These are phyloP conservation scores for Albizia julibrissin DNA, from an alignment of 306 rosid species.

Conservation along the genomic window DNA sequence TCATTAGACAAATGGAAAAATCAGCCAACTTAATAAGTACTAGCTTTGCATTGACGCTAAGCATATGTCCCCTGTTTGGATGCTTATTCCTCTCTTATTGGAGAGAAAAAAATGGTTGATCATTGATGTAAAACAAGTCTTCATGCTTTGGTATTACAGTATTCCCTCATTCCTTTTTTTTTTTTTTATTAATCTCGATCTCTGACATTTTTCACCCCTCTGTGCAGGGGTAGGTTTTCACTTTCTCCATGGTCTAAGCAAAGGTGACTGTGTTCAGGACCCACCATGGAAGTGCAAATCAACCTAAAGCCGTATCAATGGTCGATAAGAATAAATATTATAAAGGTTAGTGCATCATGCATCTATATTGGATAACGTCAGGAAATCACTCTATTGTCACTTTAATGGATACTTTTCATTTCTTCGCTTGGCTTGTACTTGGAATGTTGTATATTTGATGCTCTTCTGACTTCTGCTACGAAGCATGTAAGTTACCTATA, in stretches of 20 bases:
- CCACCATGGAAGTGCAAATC: conserved; percentile 21
- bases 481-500: background rate
- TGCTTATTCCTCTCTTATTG: background rate
- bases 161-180: background rate
- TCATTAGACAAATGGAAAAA: background rate
- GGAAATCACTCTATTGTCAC: conserved; percentile 21
- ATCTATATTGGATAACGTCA: conserved; percentile 24
- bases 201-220: conserved; percentile 31
- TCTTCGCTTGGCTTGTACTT: background rate
- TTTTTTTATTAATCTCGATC: background rate
- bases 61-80: conserved; percentile 11
- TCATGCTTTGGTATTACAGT: conserved; percentile 2
- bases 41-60: conserved; percentile 15
- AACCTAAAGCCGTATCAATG: conserved; percentile 8
- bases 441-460: conserved; percentile 21
- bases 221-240: conserved; percentile 58
- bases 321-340: conserved; percentile 3
- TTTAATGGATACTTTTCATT: background rate
- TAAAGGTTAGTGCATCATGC: conserved; percentile 19
- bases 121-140: background rate
- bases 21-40: background rate
- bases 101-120: background rate
- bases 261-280: conserved; percentile 8
- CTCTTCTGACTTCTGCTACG: background rate
- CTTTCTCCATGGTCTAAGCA: conserved; percentile 25